Percentiles rank a stretch among this genome's conserved stretches.
phyloP scores from a whole-genome alignment of 2,329 filamentous ascomycete genomes.

The Trichoderma sp. region DNA sequence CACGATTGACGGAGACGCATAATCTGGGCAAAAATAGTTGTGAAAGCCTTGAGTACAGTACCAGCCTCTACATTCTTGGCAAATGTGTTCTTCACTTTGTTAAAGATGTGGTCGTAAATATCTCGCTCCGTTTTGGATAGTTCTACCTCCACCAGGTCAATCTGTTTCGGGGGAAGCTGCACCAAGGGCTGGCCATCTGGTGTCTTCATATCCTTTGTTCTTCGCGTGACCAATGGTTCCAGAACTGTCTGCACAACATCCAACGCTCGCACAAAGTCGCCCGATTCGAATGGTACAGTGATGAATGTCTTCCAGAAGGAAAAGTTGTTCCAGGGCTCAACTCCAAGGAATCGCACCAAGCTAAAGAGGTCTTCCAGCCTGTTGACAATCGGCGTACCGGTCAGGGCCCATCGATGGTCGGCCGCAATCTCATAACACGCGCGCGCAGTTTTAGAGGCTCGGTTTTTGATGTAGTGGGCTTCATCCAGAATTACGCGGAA shows the following conservation, averaged over 20 bases:
- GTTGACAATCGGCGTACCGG: slow-evolving; percentile 96
- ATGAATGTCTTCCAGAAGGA: slow-evolving; percentile 99
- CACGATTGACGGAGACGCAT: slow-evolving; percentile 89
- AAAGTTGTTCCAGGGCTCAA: slow-evolving; percentile 98
- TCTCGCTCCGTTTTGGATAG: slow-evolving; percentile 83
- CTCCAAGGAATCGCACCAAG: slow-evolving; percentile 85
- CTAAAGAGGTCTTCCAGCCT: slow-evolving; percentile 93
- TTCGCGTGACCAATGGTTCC: slow-evolving; percentile 89
- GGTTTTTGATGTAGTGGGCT: slow-evolving; percentile 89
- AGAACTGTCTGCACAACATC: slow-evolving; percentile 97
- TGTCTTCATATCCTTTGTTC: slow-evolving; percentile 98
- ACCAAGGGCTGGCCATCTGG: slow-evolving; percentile 78
- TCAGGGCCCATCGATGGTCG: slow-evolving; percentile 88
- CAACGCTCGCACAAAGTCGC: slow-evolving; percentile 88
- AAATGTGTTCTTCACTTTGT: slow-evolving; percentile 80
- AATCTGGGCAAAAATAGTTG: slow-evolving; percentile 96
- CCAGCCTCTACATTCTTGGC: slow-evolving; percentile 86
- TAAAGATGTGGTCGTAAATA: slow-evolving; percentile 90
- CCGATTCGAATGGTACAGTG: slow-evolving; percentile 93
- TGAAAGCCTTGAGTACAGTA: slow-evolving; percentile 92
- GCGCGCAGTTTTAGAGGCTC: slow-evolving; percentile 89
- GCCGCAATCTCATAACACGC: slow-evolving; percentile 91
- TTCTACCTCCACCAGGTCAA: slow-evolving; percentile 87
- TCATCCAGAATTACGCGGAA: slow-evolving; percentile 96
- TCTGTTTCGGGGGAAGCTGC: slow-evolving; percentile 74